Conservation (phyloP, 2,329 filamentous ascomycete genomes). For the Botrytis medusae region DNA sequence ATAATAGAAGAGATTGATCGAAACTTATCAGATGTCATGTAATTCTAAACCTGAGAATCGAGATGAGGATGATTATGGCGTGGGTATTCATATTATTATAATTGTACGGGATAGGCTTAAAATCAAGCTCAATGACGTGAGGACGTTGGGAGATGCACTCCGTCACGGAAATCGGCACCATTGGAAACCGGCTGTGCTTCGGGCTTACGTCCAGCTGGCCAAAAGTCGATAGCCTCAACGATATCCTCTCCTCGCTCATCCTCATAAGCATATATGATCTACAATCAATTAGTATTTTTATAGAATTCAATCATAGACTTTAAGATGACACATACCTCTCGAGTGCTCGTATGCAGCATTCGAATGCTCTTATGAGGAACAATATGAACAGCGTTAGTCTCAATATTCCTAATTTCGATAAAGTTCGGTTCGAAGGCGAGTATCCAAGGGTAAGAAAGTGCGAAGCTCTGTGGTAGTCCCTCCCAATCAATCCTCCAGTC, state of each 20-base stretch:
- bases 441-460: slow-evolving; percentile 94
- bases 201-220: slow-evolving; percentile 49
- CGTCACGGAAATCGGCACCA: slow-evolving; percentile 26
- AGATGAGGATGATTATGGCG: slow-evolving; percentile 21
- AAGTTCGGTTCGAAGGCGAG: slow-evolving; percentile 96
- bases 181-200: slow-evolving; percentile 31
- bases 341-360: slow-evolving; percentile 94
- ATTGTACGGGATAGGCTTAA: slow-evolving; percentile 10
- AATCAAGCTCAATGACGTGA: slow-evolving; percentile 32
- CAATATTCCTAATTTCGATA: slow-evolving; percentile 93
- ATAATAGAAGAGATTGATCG: slow-evolving; percentile 21
- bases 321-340: slow-evolving; percentile 68
- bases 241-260: slow-evolving; percentile 92
- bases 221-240: slow-evolving; percentile 94
- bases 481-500: slow-evolving; percentile 99
- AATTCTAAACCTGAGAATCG: slow-evolving; percentile 19
- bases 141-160: slow-evolving; percentile 31
- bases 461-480: slow-evolving; percentile 86
- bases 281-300: slow-evolving; percentile 30
- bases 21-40: slow-evolving; percentile 20
- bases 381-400: slow-evolving; percentile 92
- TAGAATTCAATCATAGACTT: slow-evolving; percentile 7
- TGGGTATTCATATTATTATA: slow-evolving; percentile 21
- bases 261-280: slow-evolving; percentile 98
- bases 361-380: slow-evolving; percentile 95